Conservation (phyloP, 2,329 filamentous ascomycete species). For the Pezicula neosporulosa region DNA sequence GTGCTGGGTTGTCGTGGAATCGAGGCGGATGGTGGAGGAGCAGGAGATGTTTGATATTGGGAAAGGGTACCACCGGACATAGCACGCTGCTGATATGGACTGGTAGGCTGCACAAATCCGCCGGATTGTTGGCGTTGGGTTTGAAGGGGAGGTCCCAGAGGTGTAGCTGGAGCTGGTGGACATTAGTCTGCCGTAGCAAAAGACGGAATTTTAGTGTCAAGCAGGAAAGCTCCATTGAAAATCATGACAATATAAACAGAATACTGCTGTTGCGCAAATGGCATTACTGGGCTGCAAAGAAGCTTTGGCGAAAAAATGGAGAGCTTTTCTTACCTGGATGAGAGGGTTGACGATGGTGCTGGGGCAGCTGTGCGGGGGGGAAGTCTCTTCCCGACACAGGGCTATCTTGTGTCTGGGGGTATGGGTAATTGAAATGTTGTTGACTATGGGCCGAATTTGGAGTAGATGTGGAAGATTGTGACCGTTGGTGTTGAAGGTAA, state of each 20-base stretch:
- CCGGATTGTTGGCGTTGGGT: slow-evolving; percentile 41
- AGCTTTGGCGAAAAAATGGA: slow-evolving; percentile 8
- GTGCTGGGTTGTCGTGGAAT: slow-evolving; percentile 37
- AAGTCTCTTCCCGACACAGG: slow-evolving; percentile 33
- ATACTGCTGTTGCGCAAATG: no score
- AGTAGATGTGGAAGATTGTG: slow-evolving; percentile 58
- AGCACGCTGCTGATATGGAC: slow-evolving; percentile 56
- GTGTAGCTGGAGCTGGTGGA: slow-evolving; percentile 28
- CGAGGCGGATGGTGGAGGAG: slow-evolving; percentile 33
- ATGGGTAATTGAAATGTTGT: slow-evolving; percentile 47
- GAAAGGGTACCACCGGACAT: slow-evolving; percentile 22
- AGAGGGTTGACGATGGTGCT: slow-evolving; percentile 24
- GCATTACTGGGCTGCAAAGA: no score
- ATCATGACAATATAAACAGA: no score
- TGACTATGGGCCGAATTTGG: slow-evolving; percentile 61
- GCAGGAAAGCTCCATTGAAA: no score
- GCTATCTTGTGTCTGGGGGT: slow-evolving; percentile 43
- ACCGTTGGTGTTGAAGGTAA: slow-evolving; percentile 40
- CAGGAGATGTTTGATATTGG: slow-evolving; percentile 27
- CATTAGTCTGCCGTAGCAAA: no score
- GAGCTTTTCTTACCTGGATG: slow-evolving; percentile 20
- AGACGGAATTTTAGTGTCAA: no score
- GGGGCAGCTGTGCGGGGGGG: slow-evolving; percentile 21
- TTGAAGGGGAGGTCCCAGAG: slow-evolving; percentile 47
- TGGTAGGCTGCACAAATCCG: slow-evolving; percentile 48